Conservation (phyloP, 2,329 filamentous ascomycete species). For the Apiospora arundinis region DNA sequence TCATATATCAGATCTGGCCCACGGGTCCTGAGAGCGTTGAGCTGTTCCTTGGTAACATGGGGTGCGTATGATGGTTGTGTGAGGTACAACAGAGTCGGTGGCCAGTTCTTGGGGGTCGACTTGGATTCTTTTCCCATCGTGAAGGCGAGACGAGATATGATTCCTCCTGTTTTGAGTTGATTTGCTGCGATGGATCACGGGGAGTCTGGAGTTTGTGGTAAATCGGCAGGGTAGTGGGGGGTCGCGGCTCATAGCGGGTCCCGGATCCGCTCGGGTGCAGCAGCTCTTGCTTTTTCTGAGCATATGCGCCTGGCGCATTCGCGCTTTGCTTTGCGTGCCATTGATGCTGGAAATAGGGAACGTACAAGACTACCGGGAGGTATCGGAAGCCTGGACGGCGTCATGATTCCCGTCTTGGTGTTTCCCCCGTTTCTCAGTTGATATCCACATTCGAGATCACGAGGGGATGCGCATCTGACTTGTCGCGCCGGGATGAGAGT, state of each 20-base stretch:
- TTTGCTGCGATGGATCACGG: background rate
- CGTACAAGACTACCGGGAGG: too few species aligned
- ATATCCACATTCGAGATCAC: background rate
- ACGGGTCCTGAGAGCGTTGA: slow-evolving; percentile 44
- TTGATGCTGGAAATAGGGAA: too few species aligned
- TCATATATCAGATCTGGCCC: slow-evolving; percentile 35
- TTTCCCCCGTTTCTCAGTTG: background rate
- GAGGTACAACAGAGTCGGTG: slow-evolving; percentile 58
- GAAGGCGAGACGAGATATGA: background rate
- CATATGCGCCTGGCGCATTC: background rate
- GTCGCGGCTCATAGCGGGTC: background rate
- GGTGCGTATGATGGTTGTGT: slow-evolving; percentile 54
- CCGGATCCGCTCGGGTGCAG: background rate
- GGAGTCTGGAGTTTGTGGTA: background rate
- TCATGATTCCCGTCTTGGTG: background rate
- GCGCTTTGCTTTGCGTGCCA: too few species aligned
- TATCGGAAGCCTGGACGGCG: background rate
- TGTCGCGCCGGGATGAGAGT: background rate
- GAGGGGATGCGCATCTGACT: background rate
- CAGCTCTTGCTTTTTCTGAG: background rate
- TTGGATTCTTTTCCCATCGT: slow-evolving; percentile 36
- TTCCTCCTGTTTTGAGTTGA: background rate
- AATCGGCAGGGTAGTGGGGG: background rate
- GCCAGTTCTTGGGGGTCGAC: slow-evolving; percentile 64
- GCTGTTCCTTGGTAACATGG: slow-evolving; percentile 50